Evolutionary conservation across 2,329 filamentous ascomycete genomes (phyloP).

Genomic region (Anthostomella pinea): DNA sequence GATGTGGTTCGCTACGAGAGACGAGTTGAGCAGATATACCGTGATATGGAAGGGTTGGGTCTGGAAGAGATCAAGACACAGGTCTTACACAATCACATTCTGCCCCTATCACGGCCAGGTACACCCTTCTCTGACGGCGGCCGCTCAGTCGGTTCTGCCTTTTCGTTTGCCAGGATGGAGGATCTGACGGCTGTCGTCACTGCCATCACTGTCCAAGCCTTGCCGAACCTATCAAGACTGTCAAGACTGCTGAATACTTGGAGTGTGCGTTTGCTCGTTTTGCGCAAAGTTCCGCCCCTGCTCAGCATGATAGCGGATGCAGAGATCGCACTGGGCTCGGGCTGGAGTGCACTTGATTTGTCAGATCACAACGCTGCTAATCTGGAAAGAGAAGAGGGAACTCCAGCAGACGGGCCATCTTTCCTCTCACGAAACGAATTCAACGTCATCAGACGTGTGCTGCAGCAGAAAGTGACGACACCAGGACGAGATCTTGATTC

Average conservation of each 20-base stretch:
- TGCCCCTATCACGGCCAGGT: constrained; percentile 53
- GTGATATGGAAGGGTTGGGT: constrained; percentile 66
- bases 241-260: constrained; percentile 72
- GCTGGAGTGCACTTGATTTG: constrained; percentile 59
- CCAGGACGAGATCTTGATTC: constrained; percentile 74
- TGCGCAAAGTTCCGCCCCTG: constrained; percentile 70
- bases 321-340: constrained; percentile 62
- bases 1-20: constrained; percentile 67
- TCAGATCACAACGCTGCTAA: constrained; percentile 13
- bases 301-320: constrained; percentile 64
- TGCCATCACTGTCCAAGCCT: constrained; percentile 82
- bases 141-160: constrained; percentile 38
- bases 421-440: constrained; percentile 46
- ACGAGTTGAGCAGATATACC: constrained; percentile 70
- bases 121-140: constrained; percentile 47
- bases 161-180: constrained; percentile 69
- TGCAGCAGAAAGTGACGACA: constrained; percentile 67
- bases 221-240: constrained; percentile 76
- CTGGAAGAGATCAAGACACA: constrained; percentile 88
- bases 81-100: constrained; percentile 77
- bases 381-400: constrained; percentile 5
- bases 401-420: constrained; percentile 17
- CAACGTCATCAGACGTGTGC: constrained; percentile 56
- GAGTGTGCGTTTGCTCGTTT: constrained; percentile 71
- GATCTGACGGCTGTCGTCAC: constrained; percentile 90